Conservation (phyloP, 1,284 basidiomycete species). For the Marasmius sp. region DNA sequence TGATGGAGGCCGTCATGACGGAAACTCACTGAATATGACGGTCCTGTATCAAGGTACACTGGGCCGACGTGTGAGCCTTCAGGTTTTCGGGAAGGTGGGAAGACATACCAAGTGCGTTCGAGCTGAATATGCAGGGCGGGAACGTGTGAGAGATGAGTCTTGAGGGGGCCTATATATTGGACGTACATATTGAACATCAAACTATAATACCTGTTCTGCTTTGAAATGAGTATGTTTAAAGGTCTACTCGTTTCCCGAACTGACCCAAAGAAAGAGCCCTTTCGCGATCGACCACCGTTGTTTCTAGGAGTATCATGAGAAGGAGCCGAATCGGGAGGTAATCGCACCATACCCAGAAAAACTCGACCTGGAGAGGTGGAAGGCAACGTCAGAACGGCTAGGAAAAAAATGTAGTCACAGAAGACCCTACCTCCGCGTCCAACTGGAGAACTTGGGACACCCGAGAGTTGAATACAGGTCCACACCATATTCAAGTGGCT, state of each 20-base stretch:
- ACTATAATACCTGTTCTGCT: slow-evolving; percentile 12
- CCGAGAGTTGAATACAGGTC: neutral
- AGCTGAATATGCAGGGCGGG: neutral
- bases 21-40: neutral
- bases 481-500: neutral
- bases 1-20: neutral
- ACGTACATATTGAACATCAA: slow-evolving; percentile 9
- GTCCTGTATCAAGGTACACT: neutral
- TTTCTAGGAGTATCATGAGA: neutral
- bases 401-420: neutral
- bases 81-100: neutral
- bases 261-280: slow-evolving; percentile 9
- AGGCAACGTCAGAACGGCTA: neutral
- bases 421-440: neutral
- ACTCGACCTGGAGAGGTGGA: neutral
- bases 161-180: neutral
- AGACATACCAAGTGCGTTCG: neutral
- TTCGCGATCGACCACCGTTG: slow-evolving; percentile 8
- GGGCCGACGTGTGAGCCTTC: neutral
- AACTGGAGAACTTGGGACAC: neutral
- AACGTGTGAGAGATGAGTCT: neutral
- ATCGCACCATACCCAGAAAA: neutral
- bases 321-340: neutral
- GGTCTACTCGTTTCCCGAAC: neutral
- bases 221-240: neutral